Evolutionary conservation across 345 rosid genomes (phyloP), one percentile per base, ranked within the genome.

Genomic region (Heritiera littoralis): DNA sequence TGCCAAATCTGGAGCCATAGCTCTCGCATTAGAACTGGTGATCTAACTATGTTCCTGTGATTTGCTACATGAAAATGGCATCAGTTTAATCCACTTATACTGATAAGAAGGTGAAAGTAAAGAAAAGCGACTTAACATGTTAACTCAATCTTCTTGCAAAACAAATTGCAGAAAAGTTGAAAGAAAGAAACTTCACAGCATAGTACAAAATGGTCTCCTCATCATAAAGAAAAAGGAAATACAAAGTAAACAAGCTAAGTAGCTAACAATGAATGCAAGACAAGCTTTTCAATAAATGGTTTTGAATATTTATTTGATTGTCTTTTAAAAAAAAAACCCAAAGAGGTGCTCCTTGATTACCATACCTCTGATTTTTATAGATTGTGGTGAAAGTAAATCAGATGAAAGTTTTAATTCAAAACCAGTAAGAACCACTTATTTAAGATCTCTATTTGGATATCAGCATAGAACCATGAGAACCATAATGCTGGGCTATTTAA

Each of bases 1-100:
- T 95, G 99, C 98, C 98, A 95, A 92, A 95, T 91, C 83, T 95
- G 94, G 83, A 95, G 99, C 99, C 99, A 95, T 84, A 95, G 80
- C 85, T 93, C 99, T 77, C 99, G 87, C 99, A 95, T 95, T 65
- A 95, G 86, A 83, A 85, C 93, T 40, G 95, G 93, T 28, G 93
- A 89, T 85, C 93, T 87, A 71, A 95, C 99, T 15, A 95, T 93
- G 85, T 93, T 92, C 93, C 98, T 88, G 90, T 93, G 99, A 86
- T 89, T 95, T 74, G 95, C 99, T 95, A 87, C 91, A 88, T 60
- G 48, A 81, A 75, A 75, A 86, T 49, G 61, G n/a, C 43, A 77
- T 87, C 82, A 82, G n/a, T 77, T 71, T 78, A 77, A 75, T 3
- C 64, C 49, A 74, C 41, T 46, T 35, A 51, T 8, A 66, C 3